Conservation (phyloP, 768 basidiomycete species). For the Boletus rubroflammeus region DNA sequence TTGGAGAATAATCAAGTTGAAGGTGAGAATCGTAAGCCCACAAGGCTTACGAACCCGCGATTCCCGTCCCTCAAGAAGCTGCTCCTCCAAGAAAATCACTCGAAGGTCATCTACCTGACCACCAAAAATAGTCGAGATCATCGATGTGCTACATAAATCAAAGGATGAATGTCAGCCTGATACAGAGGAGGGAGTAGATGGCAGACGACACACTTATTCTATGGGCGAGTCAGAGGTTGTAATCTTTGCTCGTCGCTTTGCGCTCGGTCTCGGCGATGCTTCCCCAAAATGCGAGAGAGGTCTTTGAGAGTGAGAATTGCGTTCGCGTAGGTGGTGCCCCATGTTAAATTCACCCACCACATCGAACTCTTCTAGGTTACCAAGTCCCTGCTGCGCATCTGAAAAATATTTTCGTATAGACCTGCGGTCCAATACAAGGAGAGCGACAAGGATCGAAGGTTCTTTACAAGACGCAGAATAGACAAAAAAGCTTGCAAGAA, state of each 20-base stretch:
- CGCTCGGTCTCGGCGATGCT: constrained; percentile 63
- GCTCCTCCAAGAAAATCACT: constrained; percentile 58
- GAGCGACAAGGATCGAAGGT: too few relatives aligned
- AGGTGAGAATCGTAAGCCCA: constrained; percentile 56
- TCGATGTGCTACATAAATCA: constrained; percentile 37
- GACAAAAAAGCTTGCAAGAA: too few relatives aligned
- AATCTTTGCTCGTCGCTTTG: constrained; percentile 49
- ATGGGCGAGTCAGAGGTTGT: constrained; percentile 46
- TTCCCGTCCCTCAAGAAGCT: constrained; percentile 72
- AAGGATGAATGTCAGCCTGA: background rate
- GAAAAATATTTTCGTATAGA: too few relatives aligned
- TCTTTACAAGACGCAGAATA: too few relatives aligned
- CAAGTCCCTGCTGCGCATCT: too few relatives aligned
- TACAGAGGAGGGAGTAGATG: background rate
- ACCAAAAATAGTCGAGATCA: constrained; percentile 64
- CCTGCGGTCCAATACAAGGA: too few relatives aligned
- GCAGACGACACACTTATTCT: constrained; percentile 53
- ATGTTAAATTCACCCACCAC: too few relatives aligned
- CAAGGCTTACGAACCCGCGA: constrained; percentile 48
- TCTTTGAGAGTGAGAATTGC: constrained; percentile 54
- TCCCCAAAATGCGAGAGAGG: constrained; percentile 51
- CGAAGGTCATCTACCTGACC: constrained; percentile 55
- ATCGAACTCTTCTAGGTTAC: too few relatives aligned
- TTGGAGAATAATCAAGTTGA: constrained; percentile 38
- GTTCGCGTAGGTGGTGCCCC: constrained; percentile 20